Conservation (phyloP, 2,329 filamentous ascomycete genomes). For the Orbilia quercus region DNA sequence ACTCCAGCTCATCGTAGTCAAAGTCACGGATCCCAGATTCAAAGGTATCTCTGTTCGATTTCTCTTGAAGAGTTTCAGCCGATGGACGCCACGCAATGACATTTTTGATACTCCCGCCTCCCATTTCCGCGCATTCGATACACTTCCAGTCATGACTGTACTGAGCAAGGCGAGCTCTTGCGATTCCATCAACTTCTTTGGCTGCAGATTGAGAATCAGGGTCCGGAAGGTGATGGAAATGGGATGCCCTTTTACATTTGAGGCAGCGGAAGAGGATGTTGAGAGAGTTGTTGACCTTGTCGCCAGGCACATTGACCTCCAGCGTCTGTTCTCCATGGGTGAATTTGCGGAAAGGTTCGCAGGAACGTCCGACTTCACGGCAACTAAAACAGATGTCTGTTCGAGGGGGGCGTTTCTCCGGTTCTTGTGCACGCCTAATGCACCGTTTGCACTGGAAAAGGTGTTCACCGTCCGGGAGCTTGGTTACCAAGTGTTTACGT, state of each 20-base stretch:
- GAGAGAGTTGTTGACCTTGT: slow-evolving; percentile 77
- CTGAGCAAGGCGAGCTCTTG: slow-evolving; percentile 70
- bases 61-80: slow-evolving; percentile 69
- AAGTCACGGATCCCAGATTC: slow-evolving; percentile 65
- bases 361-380: slow-evolving; percentile 73
- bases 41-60: slow-evolving; percentile 68
- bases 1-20: slow-evolving; percentile 85
- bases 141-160: slow-evolving; percentile 83
- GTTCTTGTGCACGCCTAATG: slow-evolving; percentile 74
- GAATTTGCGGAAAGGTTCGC: slow-evolving; percentile 79
- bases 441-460: slow-evolving; percentile 91
- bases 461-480: slow-evolving; percentile 79
- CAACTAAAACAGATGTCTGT: slow-evolving; percentile 79
- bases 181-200: slow-evolving; percentile 66
- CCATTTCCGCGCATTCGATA: slow-evolving; percentile 75
- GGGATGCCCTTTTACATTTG: slow-evolving; percentile 80
- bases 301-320: slow-evolving; percentile 66
- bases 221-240: slow-evolving; percentile 81
- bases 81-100: slow-evolving; percentile 88
- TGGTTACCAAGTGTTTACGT: slow-evolving; percentile 90
- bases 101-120: slow-evolving; percentile 74
- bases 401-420: slow-evolving; percentile 76
- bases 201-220: slow-evolving; percentile 62
- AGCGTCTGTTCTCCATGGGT: slow-evolving; percentile 47
- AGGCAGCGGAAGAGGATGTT: slow-evolving; percentile 86